phyloP scores from a whole-genome alignment of 495 filamentous ascomycete genomes.

The Lophiotrema nucula region DNA sequence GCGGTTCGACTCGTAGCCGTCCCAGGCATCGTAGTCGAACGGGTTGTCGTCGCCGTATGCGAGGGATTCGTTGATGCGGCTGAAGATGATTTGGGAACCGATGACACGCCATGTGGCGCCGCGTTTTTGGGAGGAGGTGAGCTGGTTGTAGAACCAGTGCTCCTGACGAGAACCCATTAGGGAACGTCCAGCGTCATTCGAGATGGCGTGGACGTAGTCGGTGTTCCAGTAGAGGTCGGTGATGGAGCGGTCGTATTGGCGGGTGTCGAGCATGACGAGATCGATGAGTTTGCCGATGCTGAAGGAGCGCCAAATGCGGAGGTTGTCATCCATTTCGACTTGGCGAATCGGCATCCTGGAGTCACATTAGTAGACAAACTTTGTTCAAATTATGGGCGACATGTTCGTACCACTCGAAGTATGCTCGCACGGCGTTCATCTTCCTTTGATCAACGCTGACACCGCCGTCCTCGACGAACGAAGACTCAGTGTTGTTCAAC shows the following conservation, averaged over 20 bases:
- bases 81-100: slow-evolving; percentile 66
- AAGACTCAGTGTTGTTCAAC: slow-evolving; percentile 60
- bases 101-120: slow-evolving; percentile 64
- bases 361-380: not conserved
- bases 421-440: slow-evolving; percentile 67
- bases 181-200: slow-evolving; percentile 52
- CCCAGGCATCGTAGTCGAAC: slow-evolving; percentile 61
- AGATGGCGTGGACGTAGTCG: slow-evolving; percentile 3
- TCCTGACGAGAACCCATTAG: slow-evolving; percentile 67
- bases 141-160: slow-evolving; percentile 63
- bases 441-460: slow-evolving; percentile 64
- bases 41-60: slow-evolving; percentile 49
- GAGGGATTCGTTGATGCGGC: slow-evolving; percentile 51
- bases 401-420: slow-evolving; percentile 65
- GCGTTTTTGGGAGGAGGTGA: slow-evolving; percentile 52
- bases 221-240: slow-evolving; percentile 50
- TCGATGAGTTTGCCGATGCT: slow-evolving; percentile 63
- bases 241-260: slow-evolving; percentile 62
- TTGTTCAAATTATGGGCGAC: not conserved
- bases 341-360: slow-evolving; percentile 42
- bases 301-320: slow-evolving; percentile 68
- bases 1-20: slow-evolving; percentile 62
- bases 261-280: slow-evolving; percentile 68
- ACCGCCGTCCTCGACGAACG: slow-evolving; percentile 58
- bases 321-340: slow-evolving; percentile 67